Conservation (phyloP, 164 flowering plant species). For the Chimonanthus praecox region DNA sequence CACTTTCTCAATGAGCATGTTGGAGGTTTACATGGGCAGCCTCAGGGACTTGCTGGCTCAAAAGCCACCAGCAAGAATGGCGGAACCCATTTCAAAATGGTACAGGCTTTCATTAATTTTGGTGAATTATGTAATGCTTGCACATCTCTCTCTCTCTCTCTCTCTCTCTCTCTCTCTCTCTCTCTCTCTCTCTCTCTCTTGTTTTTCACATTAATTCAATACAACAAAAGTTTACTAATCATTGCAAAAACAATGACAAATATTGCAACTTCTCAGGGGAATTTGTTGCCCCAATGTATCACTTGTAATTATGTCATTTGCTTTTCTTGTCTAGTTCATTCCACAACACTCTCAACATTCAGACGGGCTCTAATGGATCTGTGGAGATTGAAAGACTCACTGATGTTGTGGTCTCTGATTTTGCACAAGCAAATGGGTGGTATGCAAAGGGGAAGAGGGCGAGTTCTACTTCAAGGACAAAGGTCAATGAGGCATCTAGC, state of each 20-base stretch:
- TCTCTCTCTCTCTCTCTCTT: no score
- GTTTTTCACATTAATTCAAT: no score
- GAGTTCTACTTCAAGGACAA: constrained; percentile 77
- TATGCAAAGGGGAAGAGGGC: constrained; percentile 57
- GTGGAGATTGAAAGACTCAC: constrained; percentile 75
- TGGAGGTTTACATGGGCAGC: constrained; percentile 83
- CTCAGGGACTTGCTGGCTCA: constrained; percentile 67
- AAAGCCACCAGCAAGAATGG: constrained; percentile 28
- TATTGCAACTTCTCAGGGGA: no score
- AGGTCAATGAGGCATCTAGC: constrained; percentile 76
- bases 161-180: no score
- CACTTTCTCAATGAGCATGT: constrained; percentile 75
- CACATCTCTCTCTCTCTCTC: no score
- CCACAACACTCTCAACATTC: constrained; percentile 69
- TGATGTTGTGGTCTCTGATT: constrained; percentile 51
- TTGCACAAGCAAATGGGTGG: constrained; percentile 56
- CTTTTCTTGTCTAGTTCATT: constrained; percentile 23
- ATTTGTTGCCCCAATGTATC: no score
- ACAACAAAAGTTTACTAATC: no score
- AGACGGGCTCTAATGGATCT: constrained; percentile 58
- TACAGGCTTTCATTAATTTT: constrained; percentile 9
- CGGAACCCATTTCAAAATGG: constrained; percentile 43
- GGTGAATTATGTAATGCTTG: no score
- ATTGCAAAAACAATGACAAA: no score
- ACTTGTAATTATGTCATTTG: not conserved